A percentile compares a stretch with the other conserved stretches of the same genome.
Conservation (phyloP, 768 basidiomycete species). For the Phaeotremella fagi region DNA sequence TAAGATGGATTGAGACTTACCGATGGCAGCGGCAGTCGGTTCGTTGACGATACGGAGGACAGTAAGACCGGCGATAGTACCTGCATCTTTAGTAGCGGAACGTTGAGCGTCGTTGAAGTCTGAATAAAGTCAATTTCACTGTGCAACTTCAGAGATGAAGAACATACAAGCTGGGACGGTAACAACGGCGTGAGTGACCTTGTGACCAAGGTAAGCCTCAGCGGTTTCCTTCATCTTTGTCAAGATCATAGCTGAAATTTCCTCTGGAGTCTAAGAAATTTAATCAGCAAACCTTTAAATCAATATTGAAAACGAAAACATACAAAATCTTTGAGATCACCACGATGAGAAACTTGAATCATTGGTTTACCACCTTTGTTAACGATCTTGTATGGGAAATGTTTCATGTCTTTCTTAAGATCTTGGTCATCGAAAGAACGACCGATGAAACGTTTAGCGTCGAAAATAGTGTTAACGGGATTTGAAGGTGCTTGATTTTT, state of each 20-base stretch:
- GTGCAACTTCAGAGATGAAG: neutral
- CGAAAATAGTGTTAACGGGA: slow-evolving; percentile 89
- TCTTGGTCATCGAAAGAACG: slow-evolving; percentile 68
- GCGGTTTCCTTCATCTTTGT: slow-evolving; percentile 68
- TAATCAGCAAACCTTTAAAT: neutral
- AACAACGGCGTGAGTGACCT: slow-evolving; percentile 62
- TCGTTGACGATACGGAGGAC: slow-evolving; percentile 99
- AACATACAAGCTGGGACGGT: slow-evolving; percentile 68
- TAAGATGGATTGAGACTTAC: slow-evolving; percentile 18
- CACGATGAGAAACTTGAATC: slow-evolving; percentile 56
- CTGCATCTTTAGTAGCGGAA: slow-evolving; percentile 97
- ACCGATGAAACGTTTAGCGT: slow-evolving; percentile 92
- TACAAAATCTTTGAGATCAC: slow-evolving; percentile 55
- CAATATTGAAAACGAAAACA: slow-evolving; percentile 1
- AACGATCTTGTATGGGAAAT: slow-evolving; percentile 52
- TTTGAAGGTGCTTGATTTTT: slow-evolving; percentile 94
- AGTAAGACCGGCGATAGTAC: slow-evolving; percentile 86
- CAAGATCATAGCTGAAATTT: slow-evolving; percentile 64
- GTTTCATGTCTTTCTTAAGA: slow-evolving; percentile 54
- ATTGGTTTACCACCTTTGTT: slow-evolving; percentile 49
- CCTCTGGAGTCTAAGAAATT: slow-evolving; percentile 55
- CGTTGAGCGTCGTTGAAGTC: slow-evolving; percentile 99
- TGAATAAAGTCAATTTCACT: slow-evolving; percentile 9
- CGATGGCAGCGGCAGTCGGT: slow-evolving; percentile 95
- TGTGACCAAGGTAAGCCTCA: slow-evolving; percentile 62